These are phyloP conservation scores for Spergularia marina DNA, from an alignment of 148 eudicot species.

Conservation along the genomic window DNA sequence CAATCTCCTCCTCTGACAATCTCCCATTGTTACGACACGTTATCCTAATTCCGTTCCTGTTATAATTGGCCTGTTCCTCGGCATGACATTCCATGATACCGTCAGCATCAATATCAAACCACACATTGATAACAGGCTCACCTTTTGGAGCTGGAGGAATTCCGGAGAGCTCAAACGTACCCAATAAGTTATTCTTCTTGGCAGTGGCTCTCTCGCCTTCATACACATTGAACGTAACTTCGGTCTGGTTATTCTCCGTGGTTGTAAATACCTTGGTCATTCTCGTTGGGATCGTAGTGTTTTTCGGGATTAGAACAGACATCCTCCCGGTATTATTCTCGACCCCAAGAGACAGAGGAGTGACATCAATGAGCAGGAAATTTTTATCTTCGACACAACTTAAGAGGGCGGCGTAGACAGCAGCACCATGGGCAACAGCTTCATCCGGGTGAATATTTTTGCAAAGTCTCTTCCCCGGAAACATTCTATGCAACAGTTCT, in stretches of 20 bases:
- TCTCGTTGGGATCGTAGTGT: constrained; percentile 5
- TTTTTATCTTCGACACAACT: neutral
- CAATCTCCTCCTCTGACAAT: neutral
- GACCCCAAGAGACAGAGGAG: constrained; percentile 17
- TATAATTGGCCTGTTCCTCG: neutral
- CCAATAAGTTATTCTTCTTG: constrained; percentile 1
- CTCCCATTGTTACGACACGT: neutral
- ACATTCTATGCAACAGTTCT: neutral
- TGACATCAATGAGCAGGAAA: neutral
- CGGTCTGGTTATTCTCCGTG: neutral
- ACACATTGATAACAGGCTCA: neutral
- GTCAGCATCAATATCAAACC: neutral
- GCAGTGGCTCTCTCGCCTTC: constrained; percentile 4
- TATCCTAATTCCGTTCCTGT: neutral
- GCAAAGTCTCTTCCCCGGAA: neutral
- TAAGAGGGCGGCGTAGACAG: constrained; percentile 10
- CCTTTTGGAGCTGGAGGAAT: neutral
- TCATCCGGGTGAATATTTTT: constrained; percentile 18
- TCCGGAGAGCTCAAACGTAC: neutral
- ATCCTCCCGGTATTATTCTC: neutral
- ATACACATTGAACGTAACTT: neutral
- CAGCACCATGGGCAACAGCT: constrained; percentile 21
- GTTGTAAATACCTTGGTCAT: neutral
- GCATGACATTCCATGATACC: neutral
- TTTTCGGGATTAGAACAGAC: constrained; percentile 3